A percentile compares a stretch with the other conserved stretches of the same genome.
These are phyloP conservation scores for Puccinia brachypodii DNA, from an alignment of 1,284 basidiomycete genomes.

Conservation along the genomic window DNA sequence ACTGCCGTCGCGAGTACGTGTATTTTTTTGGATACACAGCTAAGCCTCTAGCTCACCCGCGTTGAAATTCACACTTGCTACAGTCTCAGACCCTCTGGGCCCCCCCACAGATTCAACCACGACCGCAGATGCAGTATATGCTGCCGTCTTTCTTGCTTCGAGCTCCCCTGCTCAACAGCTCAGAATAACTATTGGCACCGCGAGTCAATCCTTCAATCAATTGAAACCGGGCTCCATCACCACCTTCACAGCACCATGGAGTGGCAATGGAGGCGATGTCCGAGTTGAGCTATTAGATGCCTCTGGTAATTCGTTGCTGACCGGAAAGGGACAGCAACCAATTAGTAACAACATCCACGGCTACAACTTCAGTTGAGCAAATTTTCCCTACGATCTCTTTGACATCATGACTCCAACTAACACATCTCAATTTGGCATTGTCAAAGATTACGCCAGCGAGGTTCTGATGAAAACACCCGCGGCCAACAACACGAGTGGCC, in stretches of 20 bases:
- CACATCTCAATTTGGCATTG: not conserved
- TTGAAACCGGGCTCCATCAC: conserved; percentile 7
- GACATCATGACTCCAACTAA: not conserved
- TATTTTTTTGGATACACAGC: not conserved
- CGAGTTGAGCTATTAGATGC: conserved; percentile 6
- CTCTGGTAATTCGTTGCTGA: conserved; percentile 14
- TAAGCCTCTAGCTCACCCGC: not conserved
- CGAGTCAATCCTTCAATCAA: not conserved
- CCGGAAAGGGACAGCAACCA: not conserved
- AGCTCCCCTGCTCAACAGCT: conserved; percentile 7
- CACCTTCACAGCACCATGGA: conserved; percentile 31
- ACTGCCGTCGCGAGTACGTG: conserved; percentile 22
- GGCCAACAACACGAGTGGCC: not conserved
- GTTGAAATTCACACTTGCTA: not conserved
- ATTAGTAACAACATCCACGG: conserved; percentile 26
- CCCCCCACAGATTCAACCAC: conserved; percentile 1
- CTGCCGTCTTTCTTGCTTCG: conserved; percentile 13
- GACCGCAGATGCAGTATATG: conserved; percentile 30
- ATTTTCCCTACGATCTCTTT: not conserved
- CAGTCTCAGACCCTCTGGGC: conserved; percentile 18
- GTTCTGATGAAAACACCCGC: not conserved
- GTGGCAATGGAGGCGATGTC: conserved; percentile 25
- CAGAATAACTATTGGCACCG: conserved; percentile 4
- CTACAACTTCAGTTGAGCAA: conserved; percentile 39
- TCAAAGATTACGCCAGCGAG: not conserved